Evolutionary conservation across 2,329 filamentous ascomycete species (phyloP).

Genomic region (Paecilomyces variotii): DNA sequence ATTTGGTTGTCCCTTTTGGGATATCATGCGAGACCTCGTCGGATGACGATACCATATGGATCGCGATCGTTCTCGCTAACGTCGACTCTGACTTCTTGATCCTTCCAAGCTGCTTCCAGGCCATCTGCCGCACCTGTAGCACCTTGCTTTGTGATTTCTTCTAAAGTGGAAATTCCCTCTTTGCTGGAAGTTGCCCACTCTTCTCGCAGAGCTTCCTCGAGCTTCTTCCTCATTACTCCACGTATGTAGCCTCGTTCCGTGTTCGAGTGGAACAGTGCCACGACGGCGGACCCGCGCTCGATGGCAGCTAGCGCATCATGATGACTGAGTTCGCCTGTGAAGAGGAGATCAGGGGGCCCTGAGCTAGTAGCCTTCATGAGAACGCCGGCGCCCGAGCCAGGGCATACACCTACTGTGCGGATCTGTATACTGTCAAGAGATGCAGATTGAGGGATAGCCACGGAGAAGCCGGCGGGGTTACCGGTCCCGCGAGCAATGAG

Average conservation of each 20-base stretch:
- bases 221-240: conserved; percentile 58
- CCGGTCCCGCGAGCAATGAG: conserved; percentile 57
- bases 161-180: conserved; percentile 30
- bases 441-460: conserved; percentile 55
- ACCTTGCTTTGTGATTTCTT: conserved; percentile 15
- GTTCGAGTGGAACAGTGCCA: conserved; percentile 87
- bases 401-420: conserved; percentile 72
- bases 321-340: conserved; percentile 90
- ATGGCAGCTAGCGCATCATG: conserved; percentile 83
- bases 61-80: conserved; percentile 77
- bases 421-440: conserved; percentile 50
- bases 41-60: conserved; percentile 69
- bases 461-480: conserved; percentile 56
- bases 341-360: conserved; percentile 62
- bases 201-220: conserved; percentile 52
- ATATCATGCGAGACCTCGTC: conserved; percentile 6
- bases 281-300: conserved; percentile 72
- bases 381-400: conserved; percentile 70
- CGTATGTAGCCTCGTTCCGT: conserved; percentile 78
- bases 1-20: not conserved
- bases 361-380: conserved; percentile 51
- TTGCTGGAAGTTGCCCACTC: conserved; percentile 46
- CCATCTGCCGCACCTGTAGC: conserved; percentile 21
- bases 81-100: conserved; percentile 54
- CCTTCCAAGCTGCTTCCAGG: conserved; percentile 42